These are phyloP conservation scores for Globisporangium echinulatum DNA, from an alignment of 352 stramenopile species.

Conservation along the genomic window DNA sequence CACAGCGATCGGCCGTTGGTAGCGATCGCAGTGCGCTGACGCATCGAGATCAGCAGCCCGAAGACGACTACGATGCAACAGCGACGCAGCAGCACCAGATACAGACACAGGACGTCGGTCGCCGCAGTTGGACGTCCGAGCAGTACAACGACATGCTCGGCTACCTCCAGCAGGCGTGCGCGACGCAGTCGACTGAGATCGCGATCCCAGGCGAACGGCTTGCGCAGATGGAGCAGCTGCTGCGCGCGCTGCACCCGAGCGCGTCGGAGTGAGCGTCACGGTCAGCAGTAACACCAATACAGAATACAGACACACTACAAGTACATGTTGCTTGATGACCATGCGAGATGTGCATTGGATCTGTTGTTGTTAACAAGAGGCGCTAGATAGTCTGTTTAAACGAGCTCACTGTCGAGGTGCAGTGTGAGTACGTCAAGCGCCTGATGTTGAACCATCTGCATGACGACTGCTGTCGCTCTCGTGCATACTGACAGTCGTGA, in stretches of 20 bases:
- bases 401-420: no score
- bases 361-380: no score
- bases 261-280: no score
- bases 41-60: background rate
- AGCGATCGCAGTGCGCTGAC: background rate
- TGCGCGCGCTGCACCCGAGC: constrained; percentile 29
- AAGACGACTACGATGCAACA: background rate
- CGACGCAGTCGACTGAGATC: constrained; percentile 20
- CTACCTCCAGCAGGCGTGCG: constrained; percentile 29
- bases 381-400: no score
- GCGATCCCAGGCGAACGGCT: constrained; percentile 26
- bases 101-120: background rate
- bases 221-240: constrained; percentile 37
- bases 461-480: no score
- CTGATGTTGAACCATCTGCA: no score
- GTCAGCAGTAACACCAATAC: constrained; percentile 8
- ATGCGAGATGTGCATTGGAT: no score
- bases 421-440: background rate
- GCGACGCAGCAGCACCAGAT: background rate
- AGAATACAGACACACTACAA: background rate
- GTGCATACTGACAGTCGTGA: no score
- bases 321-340: no score
- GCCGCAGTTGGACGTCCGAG: constrained; percentile 22
- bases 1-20: background rate
- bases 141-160: constrained; percentile 36